phyloP scores from a whole-genome alignment of 1,284 basidiomycete species.

The Entoloma clypeatum region DNA sequence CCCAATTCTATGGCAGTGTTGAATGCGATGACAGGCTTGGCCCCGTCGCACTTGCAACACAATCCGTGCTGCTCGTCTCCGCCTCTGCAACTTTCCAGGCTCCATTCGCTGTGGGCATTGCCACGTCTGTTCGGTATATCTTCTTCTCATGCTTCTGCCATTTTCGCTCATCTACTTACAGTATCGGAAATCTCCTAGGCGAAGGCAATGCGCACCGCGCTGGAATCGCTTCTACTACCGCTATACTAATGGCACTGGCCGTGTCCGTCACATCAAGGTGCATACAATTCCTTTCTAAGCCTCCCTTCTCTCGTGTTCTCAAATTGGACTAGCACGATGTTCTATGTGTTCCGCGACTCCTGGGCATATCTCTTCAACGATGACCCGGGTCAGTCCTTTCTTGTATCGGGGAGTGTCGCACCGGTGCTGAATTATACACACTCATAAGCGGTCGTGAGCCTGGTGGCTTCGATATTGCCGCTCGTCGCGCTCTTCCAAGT shows the following conservation, averaged over 20 bases:
- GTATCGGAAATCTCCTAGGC: constrained; percentile 81
- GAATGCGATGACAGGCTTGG: constrained; percentile 35
- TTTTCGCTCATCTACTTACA: constrained; percentile 21
- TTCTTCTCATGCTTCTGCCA: neutral
- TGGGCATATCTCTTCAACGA: constrained; percentile 87
- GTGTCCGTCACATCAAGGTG: constrained; percentile 65
- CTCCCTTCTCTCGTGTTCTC: neutral
- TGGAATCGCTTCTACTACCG: constrained; percentile 55
- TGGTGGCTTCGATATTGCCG: constrained; percentile 74
- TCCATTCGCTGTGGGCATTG: constrained; percentile 78
- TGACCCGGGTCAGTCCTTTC: constrained; percentile 52
- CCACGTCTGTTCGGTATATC: constrained; percentile 73
- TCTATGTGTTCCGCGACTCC: constrained; percentile 64
- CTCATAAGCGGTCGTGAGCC: constrained; percentile 58
- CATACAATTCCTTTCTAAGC: constrained; percentile 8
- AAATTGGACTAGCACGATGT: constrained; percentile 48
- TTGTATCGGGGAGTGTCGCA: neutral
- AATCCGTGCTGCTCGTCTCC: constrained; percentile 72
- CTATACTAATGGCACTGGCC: constrained; percentile 57
- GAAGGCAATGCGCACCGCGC: constrained; percentile 68
- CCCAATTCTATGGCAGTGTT: neutral
- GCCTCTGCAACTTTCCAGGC: constrained; percentile 81
- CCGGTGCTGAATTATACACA: neutral
- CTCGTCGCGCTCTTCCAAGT: constrained; percentile 80
- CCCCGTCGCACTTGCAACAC: constrained; percentile 61